Evolutionary conservation across 768 basidiomycete genomes (phyloP), one percentile per base, ranked within the genome.

Genomic region (Lepiota brunneoincarnata): DNA sequence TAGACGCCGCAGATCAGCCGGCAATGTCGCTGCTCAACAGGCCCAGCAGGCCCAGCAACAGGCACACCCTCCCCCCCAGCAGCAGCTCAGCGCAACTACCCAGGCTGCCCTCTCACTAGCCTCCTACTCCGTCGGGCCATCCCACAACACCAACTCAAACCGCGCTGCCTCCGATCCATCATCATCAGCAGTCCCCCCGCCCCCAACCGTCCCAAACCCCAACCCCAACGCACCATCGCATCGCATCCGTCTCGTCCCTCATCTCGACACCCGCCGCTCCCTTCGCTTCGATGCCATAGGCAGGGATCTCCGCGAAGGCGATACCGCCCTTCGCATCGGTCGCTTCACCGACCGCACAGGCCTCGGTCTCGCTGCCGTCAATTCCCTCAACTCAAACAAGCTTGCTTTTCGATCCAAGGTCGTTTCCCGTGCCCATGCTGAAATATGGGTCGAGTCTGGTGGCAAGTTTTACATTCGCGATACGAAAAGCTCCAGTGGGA

Each of bases 331-430:
- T 5, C 88, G 92, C 57, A 92, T 98, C 58, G 96, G 96, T 2
- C 83, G 96, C 38, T 98, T 96, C 79, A 98, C 93, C 1, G 96
- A 98, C 66, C 81, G 86, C 51, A 83, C 85, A 6, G 87, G 86
- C 14, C 68, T 84, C 7, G 85, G 82, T 18, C 70, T 86, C 51
- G 77, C 82, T 15, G 82, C 83, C 14, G 81, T 84, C 58, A 84
- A 87, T 61, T 80, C 89, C 20, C 71, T 83, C 31, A 84, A 82
- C 43, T 82, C 87, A 34, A 87, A 85, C 70, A 93, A 94, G 66
- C 85, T 98, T 44, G 94, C 93, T 0, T 98, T 98, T 80, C 89
- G 91, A 72, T 86, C 82, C 68, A 98, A 98, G 70, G 96, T 98
- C 68, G 95, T 98, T 63, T 91, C 89, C 37, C 79, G 96, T 36